These are phyloP conservation scores for Heliocybe sulcata DNA, from an alignment of 1,284 basidiomycete genomes.

Conservation along the genomic window DNA sequence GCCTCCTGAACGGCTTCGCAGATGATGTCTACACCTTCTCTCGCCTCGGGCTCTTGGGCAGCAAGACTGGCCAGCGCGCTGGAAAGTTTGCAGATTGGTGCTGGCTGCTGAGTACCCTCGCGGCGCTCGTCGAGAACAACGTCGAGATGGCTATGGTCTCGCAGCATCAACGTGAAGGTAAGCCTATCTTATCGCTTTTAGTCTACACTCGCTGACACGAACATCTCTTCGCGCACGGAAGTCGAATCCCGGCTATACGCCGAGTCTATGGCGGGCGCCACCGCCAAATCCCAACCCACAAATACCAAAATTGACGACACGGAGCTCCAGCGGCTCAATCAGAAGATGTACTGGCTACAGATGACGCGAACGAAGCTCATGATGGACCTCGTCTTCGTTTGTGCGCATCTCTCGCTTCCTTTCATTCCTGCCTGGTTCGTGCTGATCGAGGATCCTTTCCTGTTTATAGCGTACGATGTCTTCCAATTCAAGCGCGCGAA, in stretches of 20 bases:
- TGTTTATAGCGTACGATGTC: constrained; percentile 41
- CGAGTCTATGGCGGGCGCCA: constrained; percentile 68
- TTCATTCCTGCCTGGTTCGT: neutral
- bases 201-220: neutral
- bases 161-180: constrained; percentile 54
- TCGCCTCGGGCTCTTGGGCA: constrained; percentile 59
- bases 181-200: constrained; percentile 8
- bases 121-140: constrained; percentile 72
- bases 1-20: constrained; percentile 62
- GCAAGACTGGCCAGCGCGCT: constrained; percentile 56
- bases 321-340: constrained; percentile 58
- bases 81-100: constrained; percentile 75
- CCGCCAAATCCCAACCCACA: constrained; percentile 58
- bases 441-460: constrained; percentile 3
- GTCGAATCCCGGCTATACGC: constrained; percentile 66
- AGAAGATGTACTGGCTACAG: constrained; percentile 70
- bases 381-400: constrained; percentile 81
- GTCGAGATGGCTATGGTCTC: constrained; percentile 66
- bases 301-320: constrained; percentile 51
- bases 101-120: constrained; percentile 72
- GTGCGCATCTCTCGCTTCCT: constrained; percentile 36
- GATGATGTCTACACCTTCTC: constrained; percentile 73
- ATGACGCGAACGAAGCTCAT: constrained; percentile 60
- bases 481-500: constrained; percentile 52
- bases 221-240: constrained; percentile 16